Evolutionary conservation across 805 yeast genomes (phyloP).

Genomic region (Gaillardinia entomophila): DNA sequence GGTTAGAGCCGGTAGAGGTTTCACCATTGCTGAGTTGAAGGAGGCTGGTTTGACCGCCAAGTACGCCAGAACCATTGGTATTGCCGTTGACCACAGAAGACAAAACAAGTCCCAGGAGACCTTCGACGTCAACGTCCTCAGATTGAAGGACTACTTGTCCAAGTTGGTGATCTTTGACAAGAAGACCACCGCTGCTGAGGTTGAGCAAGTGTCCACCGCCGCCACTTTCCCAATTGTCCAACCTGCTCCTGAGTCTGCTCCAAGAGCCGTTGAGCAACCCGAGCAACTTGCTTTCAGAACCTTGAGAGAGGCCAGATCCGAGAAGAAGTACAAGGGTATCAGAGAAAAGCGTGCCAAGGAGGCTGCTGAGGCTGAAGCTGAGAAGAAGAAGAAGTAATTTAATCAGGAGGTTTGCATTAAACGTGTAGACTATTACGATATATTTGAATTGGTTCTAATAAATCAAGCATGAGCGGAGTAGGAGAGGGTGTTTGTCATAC

Average conservation of each 20-base stretch:
- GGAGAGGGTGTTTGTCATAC: too few relatives aligned
- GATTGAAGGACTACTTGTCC: slow-evolving; percentile 94
- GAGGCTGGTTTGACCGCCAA: slow-evolving; percentile 89
- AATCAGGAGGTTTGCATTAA: slow-evolving; percentile 1
- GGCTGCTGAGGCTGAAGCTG: slow-evolving; percentile 99
- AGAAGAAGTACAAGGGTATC: slow-evolving; percentile 89
- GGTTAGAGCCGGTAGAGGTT: slow-evolving; percentile 99
- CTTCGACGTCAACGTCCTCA: slow-evolving; percentile 89
- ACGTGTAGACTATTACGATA: too few relatives aligned
- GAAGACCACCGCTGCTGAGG: slow-evolving; percentile 71
- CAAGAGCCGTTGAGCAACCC: slow-evolving; percentile 84
- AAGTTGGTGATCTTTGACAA: slow-evolving; percentile 95
- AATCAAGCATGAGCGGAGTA: not conserved
- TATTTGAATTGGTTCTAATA: not conserved
- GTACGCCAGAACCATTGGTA: slow-evolving; percentile 97
- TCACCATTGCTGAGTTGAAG: slow-evolving; percentile 95
- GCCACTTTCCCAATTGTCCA: slow-evolving; percentile 90
- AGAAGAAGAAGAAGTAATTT: slow-evolving; percentile 86
- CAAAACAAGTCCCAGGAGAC: slow-evolving; percentile 96
- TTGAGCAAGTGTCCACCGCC: slow-evolving; percentile 68
- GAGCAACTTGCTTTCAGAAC: slow-evolving; percentile 82
- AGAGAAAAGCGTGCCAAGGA: slow-evolving; percentile 97
- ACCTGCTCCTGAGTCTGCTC: slow-evolving; percentile 61
- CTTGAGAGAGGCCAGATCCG: slow-evolving; percentile 91
- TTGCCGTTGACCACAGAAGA: slow-evolving; percentile 99